Conservation (phyloP, 2,329 filamentous ascomycete species). For the Magnaporthales sp. region DNA sequence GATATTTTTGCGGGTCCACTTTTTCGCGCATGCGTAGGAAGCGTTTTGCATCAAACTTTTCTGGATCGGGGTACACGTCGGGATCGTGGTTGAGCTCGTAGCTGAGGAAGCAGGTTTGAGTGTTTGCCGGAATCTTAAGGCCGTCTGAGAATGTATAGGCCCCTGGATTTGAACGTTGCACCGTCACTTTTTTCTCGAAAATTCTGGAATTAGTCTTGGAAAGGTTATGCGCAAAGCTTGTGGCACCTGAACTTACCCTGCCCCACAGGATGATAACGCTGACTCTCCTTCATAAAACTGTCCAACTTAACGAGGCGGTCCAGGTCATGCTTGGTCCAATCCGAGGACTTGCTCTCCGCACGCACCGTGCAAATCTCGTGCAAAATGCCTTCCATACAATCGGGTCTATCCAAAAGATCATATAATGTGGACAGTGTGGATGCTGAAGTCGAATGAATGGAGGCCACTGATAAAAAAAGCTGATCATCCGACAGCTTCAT, state of each 20-base stretch:
- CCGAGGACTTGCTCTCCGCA: too few relatives aligned
- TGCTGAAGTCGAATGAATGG: too few relatives aligned
- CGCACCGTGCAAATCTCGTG: too few relatives aligned
- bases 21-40: constrained; percentile 25
- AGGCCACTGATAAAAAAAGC: too few relatives aligned
- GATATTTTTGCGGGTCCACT: constrained; percentile 15
- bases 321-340: constrained; percentile 14
- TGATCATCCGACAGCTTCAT: too few relatives aligned
- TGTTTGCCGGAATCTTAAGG: constrained; percentile 35
- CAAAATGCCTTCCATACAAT: too few relatives aligned
- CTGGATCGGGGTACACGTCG: constrained; percentile 24
- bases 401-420: too few relatives aligned
- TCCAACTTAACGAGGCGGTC: constrained; percentile 27
- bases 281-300: constrained; percentile 38
- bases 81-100: constrained; percentile 28
- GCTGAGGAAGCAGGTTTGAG: constrained; percentile 30
- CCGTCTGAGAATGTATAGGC: constrained; percentile 45
- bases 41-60: constrained; percentile 28
- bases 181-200: constrained; percentile 22
- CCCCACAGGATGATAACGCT: constrained; percentile 15
- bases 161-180: constrained; percentile 39
- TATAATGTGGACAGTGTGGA: too few relatives aligned
- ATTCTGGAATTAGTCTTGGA: too few relatives aligned
- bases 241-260: too few relatives aligned
- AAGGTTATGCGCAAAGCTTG: too few relatives aligned